Base-by-base conservation (phyloP, 768 basidiomycete species). In the Dentipellis sp. region DNA sequence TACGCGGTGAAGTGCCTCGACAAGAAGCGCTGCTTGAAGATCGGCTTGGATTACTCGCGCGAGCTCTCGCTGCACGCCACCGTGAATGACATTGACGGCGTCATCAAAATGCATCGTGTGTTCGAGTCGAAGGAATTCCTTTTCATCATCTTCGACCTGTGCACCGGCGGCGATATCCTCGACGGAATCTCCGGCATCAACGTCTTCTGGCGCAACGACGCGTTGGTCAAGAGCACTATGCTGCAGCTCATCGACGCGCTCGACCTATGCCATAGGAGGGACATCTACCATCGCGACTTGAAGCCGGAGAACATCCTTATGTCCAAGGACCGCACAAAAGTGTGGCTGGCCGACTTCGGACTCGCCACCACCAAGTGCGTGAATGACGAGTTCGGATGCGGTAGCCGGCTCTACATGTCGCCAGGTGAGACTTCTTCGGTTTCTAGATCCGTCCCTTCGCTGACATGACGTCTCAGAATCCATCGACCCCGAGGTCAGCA, bases 311-410 rank as follows among this genome's bases (percentile, higher is more conserved):
- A 67, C 63, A 73, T 77, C 48, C 65, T 78, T 23, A 72, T 71
- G 59, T 70, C 35, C 67, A 29, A 29, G 29, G 76, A 50, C 52
- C 74, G 74, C 37, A 61, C 60, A 48, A 57, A 64, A 52, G 68
- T 78, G 35, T 68, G 71, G 53, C 62, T 80, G 39, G 73, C 75
- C 16, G 78, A 80, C 65, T 80, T 81, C 74, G 78, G 78, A 5
- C 62, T 79, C 14, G 59, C 62, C 3, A 58, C 64, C 10, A 56
- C 57, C 35, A 50, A 57, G 23, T 38, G 42, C 1, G 45, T 48
- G 10, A 65, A 62, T 60, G 46, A 45, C 47, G 62, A 58, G 11
- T 68, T 65, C 38, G 64, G 68, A n/a, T 64, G 66, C 38, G 70
- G 70, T 2, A 68, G 64, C 56, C 56, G 59, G 3, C 64, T 61